A percentile compares a stretch with the other conserved stretches of the same genome.
Evolutionary conservation across 352 stramenopile species (phyloP).

Genomic region (Globisporangium orthogonon): DNA sequence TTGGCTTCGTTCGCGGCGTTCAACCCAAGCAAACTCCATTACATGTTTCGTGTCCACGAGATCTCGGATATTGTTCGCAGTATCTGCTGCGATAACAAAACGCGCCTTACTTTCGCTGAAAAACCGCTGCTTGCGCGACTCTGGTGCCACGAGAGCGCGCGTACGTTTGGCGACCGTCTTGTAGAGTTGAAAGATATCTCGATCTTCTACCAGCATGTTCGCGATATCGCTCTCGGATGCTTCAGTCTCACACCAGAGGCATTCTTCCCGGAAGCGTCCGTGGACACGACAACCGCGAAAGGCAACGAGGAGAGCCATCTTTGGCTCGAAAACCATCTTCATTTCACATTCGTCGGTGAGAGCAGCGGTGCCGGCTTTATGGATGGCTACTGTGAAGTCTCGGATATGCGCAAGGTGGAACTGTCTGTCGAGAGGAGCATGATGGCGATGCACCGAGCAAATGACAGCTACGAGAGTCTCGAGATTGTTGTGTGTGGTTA

Average conservation of each 20-base stretch:
- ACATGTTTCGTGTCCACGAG: slow-evolving; percentile 31
- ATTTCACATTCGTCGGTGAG: slow-evolving; percentile 56
- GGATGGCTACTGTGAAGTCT: slow-evolving; percentile 53
- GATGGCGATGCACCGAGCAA: slow-evolving; percentile 37
- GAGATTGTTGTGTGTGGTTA: slow-evolving; percentile 48
- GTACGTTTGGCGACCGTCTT: slow-evolving; percentile 48
- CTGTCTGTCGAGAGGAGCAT: slow-evolving; percentile 50
- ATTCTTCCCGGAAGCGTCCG: slow-evolving; percentile 20
- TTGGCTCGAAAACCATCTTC: slow-evolving; percentile 43
- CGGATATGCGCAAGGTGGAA: slow-evolving; percentile 43
- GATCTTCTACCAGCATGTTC: slow-evolving; percentile 35
- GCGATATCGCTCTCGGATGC: slow-evolving; percentile 32
- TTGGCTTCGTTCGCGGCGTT: slow-evolving; percentile 15
- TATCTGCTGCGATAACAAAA: slow-evolving; percentile 32
- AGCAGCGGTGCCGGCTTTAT: slow-evolving; percentile 25
- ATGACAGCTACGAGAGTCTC: slow-evolving; percentile 23
- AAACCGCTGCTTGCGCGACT: slow-evolving; percentile 47
- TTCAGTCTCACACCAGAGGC: slow-evolving; percentile 39
- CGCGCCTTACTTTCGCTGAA: slow-evolving; percentile 27
- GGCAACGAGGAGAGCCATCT: slow-evolving; percentile 13
- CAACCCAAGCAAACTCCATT: slow-evolving; percentile 41
- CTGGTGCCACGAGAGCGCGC: slow-evolving; percentile 66
- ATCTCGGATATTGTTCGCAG: slow-evolving; percentile 38
- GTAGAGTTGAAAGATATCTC: slow-evolving; percentile 22
- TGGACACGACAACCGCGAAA: slow-evolving; percentile 14